A percentile compares a stretch with the other conserved stretches of the same genome.
Conservation (phyloP, 2,329 filamentous ascomycete genomes). For the Clarireedia hainanense region DNA sequence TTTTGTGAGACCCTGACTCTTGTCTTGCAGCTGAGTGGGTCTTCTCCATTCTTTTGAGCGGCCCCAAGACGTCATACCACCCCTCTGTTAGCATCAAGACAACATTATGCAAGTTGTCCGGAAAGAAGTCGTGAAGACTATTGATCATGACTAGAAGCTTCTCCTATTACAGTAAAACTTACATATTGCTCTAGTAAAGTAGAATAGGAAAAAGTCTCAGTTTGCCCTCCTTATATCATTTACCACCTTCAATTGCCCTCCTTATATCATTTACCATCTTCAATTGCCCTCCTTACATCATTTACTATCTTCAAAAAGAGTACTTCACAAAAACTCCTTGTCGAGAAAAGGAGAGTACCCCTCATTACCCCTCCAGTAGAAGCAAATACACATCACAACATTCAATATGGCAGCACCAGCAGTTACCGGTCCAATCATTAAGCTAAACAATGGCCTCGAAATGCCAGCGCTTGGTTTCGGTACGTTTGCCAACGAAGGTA, state of each 20-base stretch:
- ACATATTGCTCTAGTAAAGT: too few species aligned
- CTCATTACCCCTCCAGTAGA: not conserved
- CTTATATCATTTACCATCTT: too few species aligned
- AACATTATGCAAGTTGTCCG: slow-evolving; percentile 1
- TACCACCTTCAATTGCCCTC: too few species aligned
- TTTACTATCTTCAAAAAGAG: too few species aligned
- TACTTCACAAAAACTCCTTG: too few species aligned
- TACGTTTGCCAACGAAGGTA: slow-evolving; percentile 25
- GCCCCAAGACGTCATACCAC: slow-evolving; percentile 16
- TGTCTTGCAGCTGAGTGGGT: too few species aligned
- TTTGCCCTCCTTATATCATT: too few species aligned
- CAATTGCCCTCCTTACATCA: too few species aligned
- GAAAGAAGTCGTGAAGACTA: slow-evolving; percentile 15
- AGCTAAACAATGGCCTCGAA: slow-evolving; percentile 30
- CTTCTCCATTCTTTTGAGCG: not conserved
- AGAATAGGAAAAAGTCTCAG: too few species aligned
- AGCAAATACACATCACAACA: not conserved
- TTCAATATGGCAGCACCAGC: slow-evolving; percentile 22
- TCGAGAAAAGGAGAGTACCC: not conserved
- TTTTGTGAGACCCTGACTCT: too few species aligned
- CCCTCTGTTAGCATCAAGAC: slow-evolving; percentile 10
- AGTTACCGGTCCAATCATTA: slow-evolving; percentile 12
- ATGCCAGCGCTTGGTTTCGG: slow-evolving; percentile 39
- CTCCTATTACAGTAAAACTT: too few species aligned
- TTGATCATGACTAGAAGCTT: slow-evolving; percentile 8